Percentiles rank a stretch among this genome's conserved stretches.
Conservation (phyloP, 208 protist genomes). For the Acanthamoeba sp. region DNA sequence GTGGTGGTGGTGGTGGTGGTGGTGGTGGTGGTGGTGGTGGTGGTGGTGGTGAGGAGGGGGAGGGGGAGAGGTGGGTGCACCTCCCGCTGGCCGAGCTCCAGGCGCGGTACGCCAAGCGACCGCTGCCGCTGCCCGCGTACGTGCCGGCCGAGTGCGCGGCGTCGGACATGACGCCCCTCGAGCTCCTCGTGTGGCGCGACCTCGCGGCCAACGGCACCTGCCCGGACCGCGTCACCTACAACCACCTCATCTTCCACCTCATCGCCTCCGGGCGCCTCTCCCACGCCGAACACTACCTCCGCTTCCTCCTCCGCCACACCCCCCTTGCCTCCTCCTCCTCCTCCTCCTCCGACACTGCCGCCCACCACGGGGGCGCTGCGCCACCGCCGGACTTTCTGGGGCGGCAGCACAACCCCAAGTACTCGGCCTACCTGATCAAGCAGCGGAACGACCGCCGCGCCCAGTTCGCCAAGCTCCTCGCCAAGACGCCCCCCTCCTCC, state of each 20-base stretch:
- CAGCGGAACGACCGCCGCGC: not conserved
- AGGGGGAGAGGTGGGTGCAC: not conserved
- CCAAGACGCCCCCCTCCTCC: not conserved
- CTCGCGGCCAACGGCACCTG: not conserved
- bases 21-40: too few species aligned
- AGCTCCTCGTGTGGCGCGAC: not conserved
- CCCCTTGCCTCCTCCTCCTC: not conserved
- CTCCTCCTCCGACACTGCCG: not conserved
- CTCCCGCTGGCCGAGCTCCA: not conserved
- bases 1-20: too few species aligned
- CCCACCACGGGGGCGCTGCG: not conserved
- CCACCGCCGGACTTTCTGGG: not conserved
- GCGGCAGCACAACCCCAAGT: not conserved
- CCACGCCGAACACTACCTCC: conserved; percentile 3
- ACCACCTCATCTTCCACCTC: not conserved
- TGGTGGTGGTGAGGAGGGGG: not conserved
- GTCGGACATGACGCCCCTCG: not conserved
- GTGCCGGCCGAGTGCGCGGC: not conserved
- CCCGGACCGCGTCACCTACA: conserved; percentile 1
- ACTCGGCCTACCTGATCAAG: not conserved
- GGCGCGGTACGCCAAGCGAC: not conserved
- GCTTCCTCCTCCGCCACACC: not conserved
- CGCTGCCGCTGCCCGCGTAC: not conserved
- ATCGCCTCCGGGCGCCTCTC: not conserved
- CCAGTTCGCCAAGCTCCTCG: not conserved